These are phyloP conservation scores for Botryotinia globosa DNA, from an alignment of 2,329 filamentous ascomycete species.

Conservation along the genomic window DNA sequence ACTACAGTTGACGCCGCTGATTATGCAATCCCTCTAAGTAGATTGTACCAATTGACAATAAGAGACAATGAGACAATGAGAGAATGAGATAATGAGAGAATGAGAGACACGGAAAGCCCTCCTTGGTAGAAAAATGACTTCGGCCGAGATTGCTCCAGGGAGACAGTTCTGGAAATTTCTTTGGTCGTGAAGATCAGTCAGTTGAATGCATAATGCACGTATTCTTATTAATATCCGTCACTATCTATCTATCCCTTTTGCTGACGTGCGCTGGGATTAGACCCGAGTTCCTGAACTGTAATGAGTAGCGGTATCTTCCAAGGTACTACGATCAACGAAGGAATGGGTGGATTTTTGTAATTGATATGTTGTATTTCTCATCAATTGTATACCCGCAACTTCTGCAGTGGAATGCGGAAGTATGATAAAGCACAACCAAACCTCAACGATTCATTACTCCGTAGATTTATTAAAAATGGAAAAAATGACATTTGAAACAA, in stretches of 20 bases:
- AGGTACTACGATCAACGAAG: not conserved
- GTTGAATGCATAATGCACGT: not conserved
- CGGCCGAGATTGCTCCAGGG: not conserved
- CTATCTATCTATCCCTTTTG: not conserved
- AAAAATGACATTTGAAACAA: not conserved
- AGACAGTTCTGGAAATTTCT: not conserved
- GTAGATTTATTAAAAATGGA: not conserved
- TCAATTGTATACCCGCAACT: not conserved
- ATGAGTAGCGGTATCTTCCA: not conserved
- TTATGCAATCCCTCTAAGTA: not conserved
- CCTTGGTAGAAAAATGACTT: not conserved
- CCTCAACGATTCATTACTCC: not conserved
- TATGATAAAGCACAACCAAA: slow-evolving; percentile 4
- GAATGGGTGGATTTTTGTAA: not conserved
- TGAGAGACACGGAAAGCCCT: not conserved
- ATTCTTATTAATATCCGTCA: not conserved
- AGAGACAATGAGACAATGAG: not conserved
- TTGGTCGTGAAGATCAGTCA: not conserved
- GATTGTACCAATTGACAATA: not conserved
- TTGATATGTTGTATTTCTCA: slow-evolving; percentile 4
- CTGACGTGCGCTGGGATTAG: not conserved
- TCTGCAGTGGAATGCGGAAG: not conserved
- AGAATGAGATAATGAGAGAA: not conserved
- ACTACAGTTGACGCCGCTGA: not conserved
- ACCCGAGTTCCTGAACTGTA: not conserved